Evolutionary conservation across 2,329 filamentous ascomycete species (phyloP).

Genomic region (Oidium heveae): DNA sequence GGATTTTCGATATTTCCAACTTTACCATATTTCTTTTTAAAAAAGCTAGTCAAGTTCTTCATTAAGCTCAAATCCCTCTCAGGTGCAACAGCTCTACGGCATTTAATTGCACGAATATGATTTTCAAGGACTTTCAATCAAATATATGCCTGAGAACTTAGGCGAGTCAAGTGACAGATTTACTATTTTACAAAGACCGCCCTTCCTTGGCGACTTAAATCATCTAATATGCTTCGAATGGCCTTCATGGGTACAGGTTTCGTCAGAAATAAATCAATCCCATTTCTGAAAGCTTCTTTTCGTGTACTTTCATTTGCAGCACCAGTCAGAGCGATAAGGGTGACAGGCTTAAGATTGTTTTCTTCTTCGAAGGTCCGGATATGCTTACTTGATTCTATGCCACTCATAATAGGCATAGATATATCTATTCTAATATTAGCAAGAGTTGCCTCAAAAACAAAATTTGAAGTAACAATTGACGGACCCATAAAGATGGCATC

Average conservation of each 20-base stretch:
- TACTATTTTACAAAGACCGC: not conserved
- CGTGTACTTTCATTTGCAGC: conserved; percentile 23
- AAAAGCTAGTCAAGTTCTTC: no score
- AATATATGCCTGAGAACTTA: no score
- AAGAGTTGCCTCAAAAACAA: not conserved
- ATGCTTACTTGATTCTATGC: conserved; percentile 20
- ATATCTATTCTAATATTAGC: conserved; percentile 17
- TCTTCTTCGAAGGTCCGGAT: conserved; percentile 24
- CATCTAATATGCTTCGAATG: conserved; percentile 11
- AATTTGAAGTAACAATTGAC: not conserved
- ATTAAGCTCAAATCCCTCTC: no score
- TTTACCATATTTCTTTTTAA: no score
- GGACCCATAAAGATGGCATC: conserved; percentile 23
- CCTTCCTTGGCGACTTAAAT: conserved; percentile 3
- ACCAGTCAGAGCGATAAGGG: conserved; percentile 26
- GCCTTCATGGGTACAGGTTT: conserved; percentile 21
- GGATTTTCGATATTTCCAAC: no score
- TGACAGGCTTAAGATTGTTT: conserved; percentile 17
- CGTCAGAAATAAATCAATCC: conserved; percentile 27
- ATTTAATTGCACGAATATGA: no score
- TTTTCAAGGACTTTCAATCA: no score
- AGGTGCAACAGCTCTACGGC: no score
- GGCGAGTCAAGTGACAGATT: no score
- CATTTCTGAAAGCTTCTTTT: conserved; percentile 24
- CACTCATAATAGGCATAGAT: conserved; percentile 29